A percentile compares a stretch with the other conserved stretches of the same genome.
Evolutionary conservation across 257 asterid genomes (phyloP).

Genomic region (Penstemon barbatus): DNA sequence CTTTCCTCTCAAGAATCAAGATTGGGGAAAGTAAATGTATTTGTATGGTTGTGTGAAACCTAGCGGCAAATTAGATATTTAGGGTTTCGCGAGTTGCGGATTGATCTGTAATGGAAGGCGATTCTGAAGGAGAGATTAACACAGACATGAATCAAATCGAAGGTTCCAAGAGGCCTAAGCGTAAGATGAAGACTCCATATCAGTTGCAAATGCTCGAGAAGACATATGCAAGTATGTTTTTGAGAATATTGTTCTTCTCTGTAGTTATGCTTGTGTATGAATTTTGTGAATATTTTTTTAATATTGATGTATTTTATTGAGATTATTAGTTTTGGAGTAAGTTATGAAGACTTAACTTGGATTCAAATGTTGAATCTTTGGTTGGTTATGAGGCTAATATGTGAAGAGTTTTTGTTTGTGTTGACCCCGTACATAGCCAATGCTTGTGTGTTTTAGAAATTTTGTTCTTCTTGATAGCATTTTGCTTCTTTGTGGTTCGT

Average conservation of each 20-base stretch:
- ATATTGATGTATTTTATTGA: too few relatives aligned
- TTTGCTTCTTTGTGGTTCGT: constrained; percentile 17
- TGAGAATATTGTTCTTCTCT: constrained; percentile 25
- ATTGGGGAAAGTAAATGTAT: too few relatives aligned
- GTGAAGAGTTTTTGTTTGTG: background rate
- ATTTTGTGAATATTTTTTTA: background rate
- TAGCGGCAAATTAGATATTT: constrained; percentile 36
- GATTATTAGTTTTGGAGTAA: too few relatives aligned
- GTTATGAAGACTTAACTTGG: too few relatives aligned
- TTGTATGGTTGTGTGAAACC: constrained; percentile 32
- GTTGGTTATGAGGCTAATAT: constrained; percentile 11
- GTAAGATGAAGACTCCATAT: constrained; percentile 99
- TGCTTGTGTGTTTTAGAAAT: constrained; percentile 1
- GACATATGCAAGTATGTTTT: constrained; percentile 71
- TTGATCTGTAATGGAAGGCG: constrained; percentile 71
- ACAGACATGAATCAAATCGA: constrained; percentile 50
- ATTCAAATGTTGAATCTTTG: constrained; percentile 2
- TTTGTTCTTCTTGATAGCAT: constrained; percentile 21
- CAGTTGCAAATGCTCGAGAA: constrained; percentile 89
- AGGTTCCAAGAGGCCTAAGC: constrained; percentile 82
- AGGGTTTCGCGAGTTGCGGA: constrained; percentile 38
- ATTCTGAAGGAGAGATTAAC: constrained; percentile 74
- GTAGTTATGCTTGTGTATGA: constrained; percentile 7
- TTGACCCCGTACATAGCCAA: background rate
- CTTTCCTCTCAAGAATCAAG: too few relatives aligned